Evolutionary conservation across 495 filamentous ascomycete species (phyloP).

Genomic region (Hypoxylon intermedium): DNA sequence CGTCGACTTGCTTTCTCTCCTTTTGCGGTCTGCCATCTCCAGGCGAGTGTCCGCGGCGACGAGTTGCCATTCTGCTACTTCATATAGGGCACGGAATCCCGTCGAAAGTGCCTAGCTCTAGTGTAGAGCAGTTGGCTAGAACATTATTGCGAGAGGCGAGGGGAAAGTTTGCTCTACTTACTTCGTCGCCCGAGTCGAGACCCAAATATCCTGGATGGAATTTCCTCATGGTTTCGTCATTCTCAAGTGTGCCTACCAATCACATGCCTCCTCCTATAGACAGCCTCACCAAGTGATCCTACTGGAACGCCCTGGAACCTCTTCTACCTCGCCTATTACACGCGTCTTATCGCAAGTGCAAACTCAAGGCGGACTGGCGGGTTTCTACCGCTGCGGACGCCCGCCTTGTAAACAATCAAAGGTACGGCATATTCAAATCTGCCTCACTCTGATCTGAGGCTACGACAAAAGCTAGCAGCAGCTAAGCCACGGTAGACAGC

Average conservation of each 20-base stretch:
- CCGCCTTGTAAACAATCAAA: too few species aligned
- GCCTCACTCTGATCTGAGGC: too few species aligned
- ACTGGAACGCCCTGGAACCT: neutral
- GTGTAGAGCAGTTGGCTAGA: neutral
- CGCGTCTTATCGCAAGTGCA: neutral
- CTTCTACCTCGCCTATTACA: neutral
- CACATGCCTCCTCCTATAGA: neutral
- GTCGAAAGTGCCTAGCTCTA: neutral
- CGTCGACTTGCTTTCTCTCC: neutral
- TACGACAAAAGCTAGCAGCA: too few species aligned
- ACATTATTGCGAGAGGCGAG: constrained; percentile 2
- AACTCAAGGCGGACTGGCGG: neutral
- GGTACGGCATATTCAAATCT: too few species aligned
- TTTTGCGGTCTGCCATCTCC: neutral
- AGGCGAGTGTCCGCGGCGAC: neutral
- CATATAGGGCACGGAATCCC: neutral
- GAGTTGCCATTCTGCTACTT: neutral
- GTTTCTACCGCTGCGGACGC: too few species aligned
- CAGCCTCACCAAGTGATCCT: neutral
- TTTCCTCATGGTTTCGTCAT: constrained; percentile 22
- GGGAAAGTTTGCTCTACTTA: constrained; percentile 3
- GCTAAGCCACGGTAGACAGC: too few species aligned
- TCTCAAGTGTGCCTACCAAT: constrained; percentile 2
- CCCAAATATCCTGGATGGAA: neutral
- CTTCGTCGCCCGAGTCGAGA: constrained; percentile 4